A percentile compares a stretch with the other conserved stretches of the same genome.
These are phyloP conservation scores for Penicillium paxilli DNA, from an alignment of 495 filamentous ascomycete genomes.

Conservation along the genomic window DNA sequence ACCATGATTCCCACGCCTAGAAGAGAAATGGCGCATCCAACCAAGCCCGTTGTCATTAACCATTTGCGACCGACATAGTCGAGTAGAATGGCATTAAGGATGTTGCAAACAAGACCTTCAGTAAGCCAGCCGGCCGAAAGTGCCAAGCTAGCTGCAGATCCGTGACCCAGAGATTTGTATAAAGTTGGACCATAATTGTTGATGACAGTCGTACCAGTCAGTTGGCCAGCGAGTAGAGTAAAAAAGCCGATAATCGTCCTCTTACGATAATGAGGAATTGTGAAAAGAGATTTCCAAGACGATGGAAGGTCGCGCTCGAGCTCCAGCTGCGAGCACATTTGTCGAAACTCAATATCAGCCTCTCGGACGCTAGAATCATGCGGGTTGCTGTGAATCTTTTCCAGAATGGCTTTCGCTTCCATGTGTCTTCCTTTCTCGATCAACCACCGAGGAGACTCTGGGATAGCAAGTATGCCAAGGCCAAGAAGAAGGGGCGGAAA, in stretches of 20 bases:
- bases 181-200: too few relatives aligned
- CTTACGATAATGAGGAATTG: too few relatives aligned
- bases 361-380: too few relatives aligned
- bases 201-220: too few relatives aligned
- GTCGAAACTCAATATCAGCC: not conserved
- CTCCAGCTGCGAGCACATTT: not conserved
- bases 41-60: too few relatives aligned
- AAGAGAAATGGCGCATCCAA: slow-evolving; percentile 24
- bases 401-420: slow-evolving; percentile 22
- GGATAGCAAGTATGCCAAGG: slow-evolving; percentile 22
- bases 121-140: slow-evolving; percentile 38
- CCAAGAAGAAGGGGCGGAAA: slow-evolving; percentile 30
- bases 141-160: slow-evolving; percentile 12
- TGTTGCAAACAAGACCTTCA: slow-evolving; percentile 37
- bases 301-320: slow-evolving; percentile 23
- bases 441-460: slow-evolving; percentile 37
- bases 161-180: too few relatives aligned
- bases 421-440: too few relatives aligned
- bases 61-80: slow-evolving; percentile 35
- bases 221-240: too few relatives aligned
- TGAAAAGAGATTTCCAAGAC: slow-evolving; percentile 40
- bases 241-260: too few relatives aligned
- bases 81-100: slow-evolving; percentile 37
- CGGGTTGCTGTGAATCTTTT: slow-evolving; percentile 24
- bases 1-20: slow-evolving; percentile 20